These are phyloP conservation scores for Papiliotrema nemorosa DNA, from an alignment of 1,284 basidiomycete genomes.

Conservation along the genomic window DNA sequence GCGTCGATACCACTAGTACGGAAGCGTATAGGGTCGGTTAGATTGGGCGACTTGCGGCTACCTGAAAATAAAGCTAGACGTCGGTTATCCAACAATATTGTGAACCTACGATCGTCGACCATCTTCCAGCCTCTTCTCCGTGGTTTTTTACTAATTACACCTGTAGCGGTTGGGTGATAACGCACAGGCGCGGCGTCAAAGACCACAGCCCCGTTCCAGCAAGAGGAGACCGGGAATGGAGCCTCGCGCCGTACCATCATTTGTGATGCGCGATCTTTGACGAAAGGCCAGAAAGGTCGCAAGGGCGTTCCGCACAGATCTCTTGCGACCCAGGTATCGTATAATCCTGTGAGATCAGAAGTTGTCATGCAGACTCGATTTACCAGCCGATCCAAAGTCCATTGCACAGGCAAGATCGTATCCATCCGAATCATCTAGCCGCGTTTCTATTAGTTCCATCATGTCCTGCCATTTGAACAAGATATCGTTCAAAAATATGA, in stretches of 20 bases:
- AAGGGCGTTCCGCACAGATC: constrained; percentile 51
- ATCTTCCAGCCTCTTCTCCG: constrained; percentile 38
- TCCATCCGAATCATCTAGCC: too few species aligned
- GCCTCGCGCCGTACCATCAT: constrained; percentile 48
- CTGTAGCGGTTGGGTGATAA: constrained; percentile 41
- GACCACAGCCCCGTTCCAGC: constrained; percentile 53
- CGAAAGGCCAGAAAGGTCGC: constrained; percentile 57
- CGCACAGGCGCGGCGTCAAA: constrained; percentile 55
- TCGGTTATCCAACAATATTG: too few species aligned
- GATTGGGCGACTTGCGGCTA: constrained; percentile 40
- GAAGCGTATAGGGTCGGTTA: constrained; percentile 52
- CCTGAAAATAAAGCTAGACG: constrained; percentile 38
- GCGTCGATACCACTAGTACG: constrained; percentile 50
- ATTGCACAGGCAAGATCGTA: constrained; percentile 60
- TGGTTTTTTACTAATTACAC: not conserved
- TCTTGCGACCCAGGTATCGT: constrained; percentile 55
- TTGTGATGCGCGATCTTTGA: constrained; percentile 49
- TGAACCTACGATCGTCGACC: constrained; percentile 38
- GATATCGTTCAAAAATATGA: constrained; percentile 58
- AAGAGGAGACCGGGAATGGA: constrained; percentile 56
- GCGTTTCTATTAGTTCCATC: constrained; percentile 52
- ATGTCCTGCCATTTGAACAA: constrained; percentile 54
- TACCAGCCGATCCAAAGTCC: constrained; percentile 53
- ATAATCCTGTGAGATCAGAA: constrained; percentile 23
- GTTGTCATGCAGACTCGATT: constrained; percentile 13